phyloP scores from a whole-genome alignment of 2,329 filamentous ascomycete species.

The Penicillium janthinellum region DNA sequence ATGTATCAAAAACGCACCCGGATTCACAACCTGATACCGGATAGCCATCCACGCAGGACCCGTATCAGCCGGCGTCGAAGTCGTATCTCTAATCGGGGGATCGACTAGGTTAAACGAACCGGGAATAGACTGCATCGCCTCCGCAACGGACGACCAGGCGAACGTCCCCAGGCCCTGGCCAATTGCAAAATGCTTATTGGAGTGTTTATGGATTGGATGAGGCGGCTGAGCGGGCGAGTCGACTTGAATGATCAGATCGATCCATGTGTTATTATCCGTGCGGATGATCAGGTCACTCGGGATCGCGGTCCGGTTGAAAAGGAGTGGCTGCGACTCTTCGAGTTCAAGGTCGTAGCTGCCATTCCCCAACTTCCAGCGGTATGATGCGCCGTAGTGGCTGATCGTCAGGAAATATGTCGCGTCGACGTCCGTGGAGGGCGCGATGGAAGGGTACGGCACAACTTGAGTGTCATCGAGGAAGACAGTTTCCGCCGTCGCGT shows the following conservation, averaged over 20 bases:
- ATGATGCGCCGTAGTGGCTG: slow-evolving; percentile 23
- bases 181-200: slow-evolving; percentile 62
- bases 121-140: slow-evolving; percentile 54
- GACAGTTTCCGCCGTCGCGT: slow-evolving; percentile 44
- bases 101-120: slow-evolving; percentile 60
- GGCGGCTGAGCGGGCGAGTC: slow-evolving; percentile 50
- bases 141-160: slow-evolving; percentile 55
- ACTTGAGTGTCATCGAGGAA: slow-evolving; percentile 50
- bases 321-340: slow-evolving; percentile 27
- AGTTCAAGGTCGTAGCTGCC: slow-evolving; percentile 26
- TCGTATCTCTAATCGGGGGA: slow-evolving; percentile 58
- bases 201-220: slow-evolving; percentile 68
- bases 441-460: slow-evolving; percentile 52
- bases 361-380: slow-evolving; percentile 31
- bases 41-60: slow-evolving; percentile 47
- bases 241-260: slow-evolving; percentile 57
- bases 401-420: slow-evolving; percentile 37
- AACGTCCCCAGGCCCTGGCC: slow-evolving; percentile 57
- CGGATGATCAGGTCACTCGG: slow-evolving; percentile 48
- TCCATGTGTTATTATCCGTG: slow-evolving; percentile 54
- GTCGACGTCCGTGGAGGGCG: slow-evolving; percentile 48
- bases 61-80: slow-evolving; percentile 40
- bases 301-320: slow-evolving; percentile 33
- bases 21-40: slow-evolving; percentile 52
- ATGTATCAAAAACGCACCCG: slow-evolving; percentile 54